Base-by-base conservation (phyloP, 1,284 basidiomycete species). In the Irpex lacteus region DNA sequence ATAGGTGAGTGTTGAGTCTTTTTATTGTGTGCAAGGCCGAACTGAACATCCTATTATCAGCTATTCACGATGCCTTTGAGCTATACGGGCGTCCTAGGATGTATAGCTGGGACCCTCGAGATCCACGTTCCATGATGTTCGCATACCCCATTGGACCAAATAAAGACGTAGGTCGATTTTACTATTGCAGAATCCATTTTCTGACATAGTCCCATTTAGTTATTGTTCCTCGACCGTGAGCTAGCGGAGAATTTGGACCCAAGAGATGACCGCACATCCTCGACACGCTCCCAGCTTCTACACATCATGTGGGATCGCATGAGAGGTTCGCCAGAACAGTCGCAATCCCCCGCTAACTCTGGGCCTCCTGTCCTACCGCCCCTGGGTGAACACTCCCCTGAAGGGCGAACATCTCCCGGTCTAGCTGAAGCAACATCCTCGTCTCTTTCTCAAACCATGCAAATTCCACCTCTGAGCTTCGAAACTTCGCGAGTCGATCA, bases 171-270 rank as follows among this genome's bases (percentile, higher is more conserved):
- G 66, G 89, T 76, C 62, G 62, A 53, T 59, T 61, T 9, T 59
- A 60, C 32, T 63, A 65, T 49, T 21, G 18, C 53, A 32, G 58
- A 37, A 65, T 9, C n/a, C 38, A 26, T 56, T 60, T 60, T 44
- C 63, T 63, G 4, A 50, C 40, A 37, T 56, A 56, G 40, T 36
- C 56, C 60, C 34, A 47, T 62, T 18, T 69, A 91, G 91, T 83
- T 89, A 60, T 87, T 98, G 19, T 98, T 98, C 82, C 82, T 98
- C 63, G 93, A 95, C 66, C 87, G 95, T 59, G 94, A 96, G 69
- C 79, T 88, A 11, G 93, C 92, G 13, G 90, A 96, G 74, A 79
- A 78, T 44, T 80, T 95, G 68, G 92, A 97, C 73, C 89, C 91
- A 64, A 82, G 92, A 58, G 89, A 93, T 63, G 91, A 92, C 69